Evolutionary conservation across 2,329 filamentous ascomycete genomes (phyloP).

Genomic region (Emmonsia crescens): DNA sequence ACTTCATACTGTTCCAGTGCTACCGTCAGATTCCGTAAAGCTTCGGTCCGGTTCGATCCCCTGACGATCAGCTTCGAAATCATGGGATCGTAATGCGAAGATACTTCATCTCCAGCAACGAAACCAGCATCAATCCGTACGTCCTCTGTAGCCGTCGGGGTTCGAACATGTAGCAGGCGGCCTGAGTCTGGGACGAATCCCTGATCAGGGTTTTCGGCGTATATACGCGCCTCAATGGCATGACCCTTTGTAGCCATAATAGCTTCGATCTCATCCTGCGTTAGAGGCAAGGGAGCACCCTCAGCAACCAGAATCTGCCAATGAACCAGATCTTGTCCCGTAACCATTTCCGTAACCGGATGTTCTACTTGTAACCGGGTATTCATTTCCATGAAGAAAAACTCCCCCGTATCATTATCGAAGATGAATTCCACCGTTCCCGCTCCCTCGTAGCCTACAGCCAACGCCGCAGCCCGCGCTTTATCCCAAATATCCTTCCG

Average conservation of each 20-base stretch:
- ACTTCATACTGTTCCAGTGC: constrained; percentile 86
- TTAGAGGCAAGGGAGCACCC: constrained; percentile 55
- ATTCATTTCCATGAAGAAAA: constrained; percentile 65
- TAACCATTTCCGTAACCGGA: constrained; percentile 77
- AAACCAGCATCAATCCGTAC: constrained; percentile 92
- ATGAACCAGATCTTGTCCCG: constrained; percentile 69
- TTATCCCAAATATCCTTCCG: constrained; percentile 56
- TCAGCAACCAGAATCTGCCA: constrained; percentile 90
- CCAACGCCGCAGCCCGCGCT: constrained; percentile 50
- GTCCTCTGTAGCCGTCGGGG: constrained; percentile 57
- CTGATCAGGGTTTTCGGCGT: constrained; percentile 84
- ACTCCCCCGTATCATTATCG: constrained; percentile 54
- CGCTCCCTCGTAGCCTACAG: constrained; percentile 55
- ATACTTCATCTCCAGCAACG: constrained; percentile 79
- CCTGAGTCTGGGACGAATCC: constrained; percentile 94
- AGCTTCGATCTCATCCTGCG: constrained; percentile 53
- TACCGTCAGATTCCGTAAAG: constrained; percentile 68
- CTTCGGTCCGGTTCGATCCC: constrained; percentile 64
- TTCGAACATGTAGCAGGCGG: constrained; percentile 68
- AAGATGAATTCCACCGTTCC: constrained; percentile 61
- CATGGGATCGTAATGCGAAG: constrained; percentile 96
- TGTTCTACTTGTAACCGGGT: constrained; percentile 91
- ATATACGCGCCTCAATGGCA: constrained; percentile 91
- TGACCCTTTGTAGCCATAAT: constrained; percentile 67
- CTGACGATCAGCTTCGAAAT: constrained; percentile 94